Conservation (phyloP, 805 yeast species). For the Ogataea degrootiae region DNA sequence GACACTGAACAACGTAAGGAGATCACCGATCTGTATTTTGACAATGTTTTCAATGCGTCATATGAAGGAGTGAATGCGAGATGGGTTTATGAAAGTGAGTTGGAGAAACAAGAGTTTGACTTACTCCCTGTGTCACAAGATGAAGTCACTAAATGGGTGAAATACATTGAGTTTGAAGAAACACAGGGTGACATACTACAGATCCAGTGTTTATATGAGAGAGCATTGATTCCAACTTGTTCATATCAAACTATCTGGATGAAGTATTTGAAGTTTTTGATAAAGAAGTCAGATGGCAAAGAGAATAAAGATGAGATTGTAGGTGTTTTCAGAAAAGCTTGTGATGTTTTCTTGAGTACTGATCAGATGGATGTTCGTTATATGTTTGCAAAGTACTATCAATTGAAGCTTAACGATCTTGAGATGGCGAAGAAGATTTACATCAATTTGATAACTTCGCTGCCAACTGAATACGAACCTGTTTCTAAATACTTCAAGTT, state of each 20-base stretch:
- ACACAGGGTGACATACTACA: slow-evolving; percentile 23
- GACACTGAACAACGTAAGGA: slow-evolving; percentile 13
- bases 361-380: slow-evolving; percentile 23
- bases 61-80: slow-evolving; percentile 50
- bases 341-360: slow-evolving; percentile 32
- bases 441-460: slow-evolving; percentile 9
- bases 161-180: slow-evolving; percentile 52
- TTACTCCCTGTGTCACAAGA: slow-evolving; percentile 39
- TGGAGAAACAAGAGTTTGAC: slow-evolving; percentile 56
- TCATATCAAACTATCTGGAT: slow-evolving; percentile 61
- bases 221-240: slow-evolving; percentile 70
- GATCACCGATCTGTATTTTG: slow-evolving; percentile 40
- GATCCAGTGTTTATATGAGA: slow-evolving; percentile 54
- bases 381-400: slow-evolving; percentile 26
- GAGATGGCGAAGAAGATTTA: slow-evolving; percentile 19
- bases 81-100: slow-evolving; percentile 69
- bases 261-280: slow-evolving; percentile 53
- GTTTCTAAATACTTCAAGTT: slow-evolving; percentile 14
- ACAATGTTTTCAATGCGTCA: slow-evolving; percentile 38
- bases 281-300: slow-evolving; percentile 26
- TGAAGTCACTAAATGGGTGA: slow-evolving; percentile 51
- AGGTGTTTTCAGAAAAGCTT: slow-evolving; percentile 47
- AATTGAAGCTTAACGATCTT: slow-evolving; percentile 14
- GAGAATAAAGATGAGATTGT: slow-evolving; percentile 29
- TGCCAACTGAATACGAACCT: slow-evolving; percentile 11